Percentiles rank a stretch among this genome's conserved stretches.
These are phyloP conservation scores for Typha latifolia DNA, from an alignment of 176 grass and related monocot genomes.

Conservation along the genomic window DNA sequence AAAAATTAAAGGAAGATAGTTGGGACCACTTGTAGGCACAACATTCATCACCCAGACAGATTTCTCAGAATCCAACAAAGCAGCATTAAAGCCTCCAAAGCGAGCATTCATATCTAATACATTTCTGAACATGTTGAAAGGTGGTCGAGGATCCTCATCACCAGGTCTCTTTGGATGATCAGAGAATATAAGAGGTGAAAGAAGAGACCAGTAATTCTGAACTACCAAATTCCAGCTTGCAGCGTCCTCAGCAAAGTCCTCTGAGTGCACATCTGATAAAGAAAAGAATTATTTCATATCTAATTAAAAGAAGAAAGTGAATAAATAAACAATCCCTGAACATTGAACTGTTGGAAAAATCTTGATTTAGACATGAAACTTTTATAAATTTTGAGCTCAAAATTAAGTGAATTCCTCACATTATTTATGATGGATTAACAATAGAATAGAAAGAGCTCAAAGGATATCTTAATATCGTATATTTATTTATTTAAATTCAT, in stretches of 20 bases:
- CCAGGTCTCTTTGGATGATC: conserved; percentile 99
- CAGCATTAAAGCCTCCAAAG: conserved; percentile 94
- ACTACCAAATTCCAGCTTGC: conserved; percentile 68
- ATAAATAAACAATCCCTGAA: background rate
- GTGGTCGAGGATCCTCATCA: conserved; percentile 90
- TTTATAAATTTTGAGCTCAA: too few relatives aligned
- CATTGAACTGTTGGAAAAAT: too few relatives aligned
- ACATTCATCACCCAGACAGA: conserved; percentile 99
- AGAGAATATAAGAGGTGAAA: conserved; percentile 96
- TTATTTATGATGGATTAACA: too few relatives aligned
- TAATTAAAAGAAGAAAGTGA: background rate
- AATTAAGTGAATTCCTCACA: too few relatives aligned
- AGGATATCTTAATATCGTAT: too few relatives aligned
- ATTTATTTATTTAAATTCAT: too few relatives aligned
- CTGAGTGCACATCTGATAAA: conserved; percentile 49
- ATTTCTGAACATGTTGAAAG: conserved; percentile 99
- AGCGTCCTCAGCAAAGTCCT: conserved; percentile 69
- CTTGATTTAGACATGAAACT: too few relatives aligned
- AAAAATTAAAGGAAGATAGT: conserved; percentile 81
- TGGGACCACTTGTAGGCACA: conserved; percentile 60
- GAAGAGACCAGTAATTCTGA: conserved; percentile 90
- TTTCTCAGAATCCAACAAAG: conserved; percentile 77
- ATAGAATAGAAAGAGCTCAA: too few relatives aligned
- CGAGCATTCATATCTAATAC: conserved; percentile 95
- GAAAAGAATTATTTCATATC: background rate